Base-by-base conservation (phyloP, 768 basidiomycete species). In the Psilocybe subaeruginosa region DNA sequence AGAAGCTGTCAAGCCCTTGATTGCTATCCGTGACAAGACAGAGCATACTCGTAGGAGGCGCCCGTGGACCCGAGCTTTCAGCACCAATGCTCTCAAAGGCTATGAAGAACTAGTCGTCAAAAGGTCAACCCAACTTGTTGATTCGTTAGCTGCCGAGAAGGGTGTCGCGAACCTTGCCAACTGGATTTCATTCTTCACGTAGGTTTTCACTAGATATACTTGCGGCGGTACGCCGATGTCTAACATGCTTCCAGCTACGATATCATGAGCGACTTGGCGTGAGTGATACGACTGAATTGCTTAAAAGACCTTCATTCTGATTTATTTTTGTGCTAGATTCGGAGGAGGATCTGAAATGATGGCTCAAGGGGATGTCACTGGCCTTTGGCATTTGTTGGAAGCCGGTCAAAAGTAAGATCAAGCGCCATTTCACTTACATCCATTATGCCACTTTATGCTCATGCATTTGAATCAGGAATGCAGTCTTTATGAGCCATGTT, bases 51-150 rank as follows among this genome's bases (percentile, higher is more conserved):
- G 76, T 7, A 75, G 82, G 8, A 77, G 83, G 8, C 75, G 76
- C 23, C 73, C 80, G 2, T 85, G 84, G 84, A 79, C 78, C n/a
- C 73, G 82, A 23, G 84, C 77, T 0, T 78, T 85, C 70, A 82
- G 71, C 50, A 76, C 77, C 12, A 61, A 70, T 3, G 78, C 83
- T 2, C 63, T 86, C 39, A 80, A 79, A 64, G 80, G 77, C 14
- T 85, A 84, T 56, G 77, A 82, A 60, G 63, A 66, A 0, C 66
- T 79, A 2, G 66, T 85, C 19, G 69, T 70, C 1, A 66, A 67
- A 17, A 67, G 82, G 12, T 76, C 73, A 3, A 59, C 64, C 1
- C 80, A 85, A 60, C 73, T 85, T 1, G 72, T 81, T 8, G 78
- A 80, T 8, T 59, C 64, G 5, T 63, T 83, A 27, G 66, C 70